Conservation (phyloP, 2,329 filamentous ascomycete species). For the Sporothrix sp. region DNA sequence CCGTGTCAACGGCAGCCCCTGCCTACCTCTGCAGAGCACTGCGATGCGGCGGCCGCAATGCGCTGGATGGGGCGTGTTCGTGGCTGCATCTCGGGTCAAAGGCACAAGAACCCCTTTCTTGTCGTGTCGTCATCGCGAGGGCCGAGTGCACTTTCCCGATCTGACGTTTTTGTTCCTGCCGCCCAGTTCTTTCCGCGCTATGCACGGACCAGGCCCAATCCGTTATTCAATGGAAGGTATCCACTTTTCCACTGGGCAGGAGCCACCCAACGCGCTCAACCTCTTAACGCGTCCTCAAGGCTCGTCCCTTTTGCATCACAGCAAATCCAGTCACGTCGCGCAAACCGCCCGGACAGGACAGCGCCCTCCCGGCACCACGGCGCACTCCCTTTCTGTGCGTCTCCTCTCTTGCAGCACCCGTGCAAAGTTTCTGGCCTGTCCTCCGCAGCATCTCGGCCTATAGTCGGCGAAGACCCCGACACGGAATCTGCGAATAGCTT, state of each 20-base stretch:
- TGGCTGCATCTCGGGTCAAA: conserved; percentile 25
- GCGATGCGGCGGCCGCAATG: conserved; percentile 43
- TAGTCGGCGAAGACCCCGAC: no score
- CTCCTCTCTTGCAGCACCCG: background rate
- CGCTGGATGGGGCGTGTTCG: conserved; percentile 43
- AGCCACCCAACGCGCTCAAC: conserved; percentile 13
- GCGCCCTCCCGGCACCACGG: background rate
- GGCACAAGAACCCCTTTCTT: background rate
- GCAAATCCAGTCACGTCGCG: conserved; percentile 7
- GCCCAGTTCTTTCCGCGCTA: background rate
- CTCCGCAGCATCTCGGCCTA: no score
- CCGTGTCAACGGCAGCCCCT: background rate
- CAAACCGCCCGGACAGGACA: background rate
- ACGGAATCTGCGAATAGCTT: background rate
- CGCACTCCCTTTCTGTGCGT: background rate
- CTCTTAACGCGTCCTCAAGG: conserved; percentile 15
- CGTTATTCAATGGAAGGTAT: background rate
- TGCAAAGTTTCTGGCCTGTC: background rate
- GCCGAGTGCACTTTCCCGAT: background rate
- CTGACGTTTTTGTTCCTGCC: conserved; percentile 1
- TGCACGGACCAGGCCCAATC: conserved; percentile 7
- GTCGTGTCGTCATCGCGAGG: background rate
- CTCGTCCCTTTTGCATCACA: background rate
- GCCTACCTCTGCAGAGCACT: conserved; percentile 45
- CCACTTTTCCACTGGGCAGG: conserved; percentile 5